Percentiles rank a stretch among this genome's conserved stretches.
phyloP scores from a whole-genome alignment of 2,329 filamentous ascomycete genomes.

The Neodidymelliopsis sp. region DNA sequence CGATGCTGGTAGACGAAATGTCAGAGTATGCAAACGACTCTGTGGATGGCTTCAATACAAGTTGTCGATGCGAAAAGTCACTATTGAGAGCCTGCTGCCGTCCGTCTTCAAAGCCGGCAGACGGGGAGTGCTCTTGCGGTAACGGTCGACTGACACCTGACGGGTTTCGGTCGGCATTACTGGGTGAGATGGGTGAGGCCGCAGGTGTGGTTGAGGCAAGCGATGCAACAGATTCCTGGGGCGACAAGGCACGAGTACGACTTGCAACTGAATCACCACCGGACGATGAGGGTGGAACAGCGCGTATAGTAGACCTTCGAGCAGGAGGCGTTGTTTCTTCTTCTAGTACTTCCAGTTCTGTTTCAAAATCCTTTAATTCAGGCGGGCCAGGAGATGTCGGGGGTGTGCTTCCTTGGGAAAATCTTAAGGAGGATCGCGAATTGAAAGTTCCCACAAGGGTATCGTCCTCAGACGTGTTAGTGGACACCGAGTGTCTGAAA shows the following conservation, averaged over 20 bases:
- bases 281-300: constrained; percentile 49
- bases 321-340: constrained; percentile 37
- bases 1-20: constrained; percentile 43
- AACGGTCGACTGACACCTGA: constrained; percentile 36
- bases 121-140: constrained; percentile 34
- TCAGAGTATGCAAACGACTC: constrained; percentile 49
- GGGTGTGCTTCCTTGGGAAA: constrained; percentile 50
- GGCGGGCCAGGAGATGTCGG: constrained; percentile 44
- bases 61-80: constrained; percentile 40
- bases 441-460: constrained; percentile 48
- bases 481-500: constrained; percentile 48
- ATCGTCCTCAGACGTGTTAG: constrained; percentile 49
- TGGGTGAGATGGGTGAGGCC: constrained; percentile 31
- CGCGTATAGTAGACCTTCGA: constrained; percentile 45
- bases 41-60: constrained; percentile 37
- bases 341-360: constrained; percentile 44
- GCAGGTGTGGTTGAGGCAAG: constrained; percentile 43
- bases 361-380: constrained; percentile 39
- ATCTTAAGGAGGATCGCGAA: constrained; percentile 48
- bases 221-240: constrained; percentile 46
- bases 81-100: constrained; percentile 44
- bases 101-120: constrained; percentile 37
- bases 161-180: constrained; percentile 38
- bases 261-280: constrained; percentile 38
- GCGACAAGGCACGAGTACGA: constrained; percentile 46